Conservation (phyloP, 2,329 filamentous ascomycete genomes). For the Colletotrichum endophyticum region DNA sequence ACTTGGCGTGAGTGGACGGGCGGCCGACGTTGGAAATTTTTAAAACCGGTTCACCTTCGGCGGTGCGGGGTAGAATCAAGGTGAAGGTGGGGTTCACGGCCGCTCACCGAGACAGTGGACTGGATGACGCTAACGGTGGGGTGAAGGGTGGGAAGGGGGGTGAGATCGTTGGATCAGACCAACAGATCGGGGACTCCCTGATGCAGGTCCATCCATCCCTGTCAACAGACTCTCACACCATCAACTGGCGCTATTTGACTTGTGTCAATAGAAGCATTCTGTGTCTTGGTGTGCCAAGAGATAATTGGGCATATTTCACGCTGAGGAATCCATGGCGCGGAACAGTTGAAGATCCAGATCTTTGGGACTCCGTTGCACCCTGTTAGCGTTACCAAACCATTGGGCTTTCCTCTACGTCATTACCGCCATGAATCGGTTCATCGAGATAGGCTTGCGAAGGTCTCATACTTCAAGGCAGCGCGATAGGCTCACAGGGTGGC, state of each 20-base stretch:
- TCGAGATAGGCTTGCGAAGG: not conserved
- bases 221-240: not conserved
- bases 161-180: not conserved
- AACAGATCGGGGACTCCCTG: not conserved
- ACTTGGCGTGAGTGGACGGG: not conserved
- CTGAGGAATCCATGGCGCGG: not conserved
- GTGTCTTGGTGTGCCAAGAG: not conserved
- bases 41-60: not conserved
- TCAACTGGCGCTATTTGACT: not conserved
- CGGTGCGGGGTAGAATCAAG: conserved; percentile 11
- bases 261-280: not conserved
- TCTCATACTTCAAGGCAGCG: no score
- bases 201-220: not conserved
- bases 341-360: not conserved
- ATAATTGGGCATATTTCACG: not conserved
- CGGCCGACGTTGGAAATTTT: not conserved
- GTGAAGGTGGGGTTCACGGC: not conserved
- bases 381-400: not conserved
- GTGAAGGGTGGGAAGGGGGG: not conserved
- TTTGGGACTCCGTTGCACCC: not conserved
- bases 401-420: not conserved
- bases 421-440: not conserved
- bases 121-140: not conserved
- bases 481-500: not conserved
- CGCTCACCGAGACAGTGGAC: not conserved